Evolutionary conservation across 2,329 filamentous ascomycete genomes (phyloP).

Genomic region (Calonectria pseudoturangicola): DNA sequence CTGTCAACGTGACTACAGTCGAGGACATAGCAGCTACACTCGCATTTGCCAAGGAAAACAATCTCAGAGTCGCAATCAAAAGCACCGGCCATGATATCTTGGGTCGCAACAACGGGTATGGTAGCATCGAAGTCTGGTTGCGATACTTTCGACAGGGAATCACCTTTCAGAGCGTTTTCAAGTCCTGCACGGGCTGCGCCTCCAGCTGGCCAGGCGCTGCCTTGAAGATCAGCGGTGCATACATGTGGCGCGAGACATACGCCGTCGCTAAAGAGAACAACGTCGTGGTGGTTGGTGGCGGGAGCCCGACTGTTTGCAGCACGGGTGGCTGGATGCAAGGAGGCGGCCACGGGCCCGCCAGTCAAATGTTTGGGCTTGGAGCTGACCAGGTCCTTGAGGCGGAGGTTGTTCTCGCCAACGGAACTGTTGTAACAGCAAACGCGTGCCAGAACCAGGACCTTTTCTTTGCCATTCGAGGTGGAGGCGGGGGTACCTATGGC

Average conservation of each 20-base stretch:
- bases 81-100: constrained; percentile 23
- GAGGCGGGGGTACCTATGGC: constrained; percentile 67
- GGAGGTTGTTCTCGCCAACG: constrained; percentile 71
- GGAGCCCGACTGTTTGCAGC: constrained; percentile 69
- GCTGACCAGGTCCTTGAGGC: constrained; percentile 74
- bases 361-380: constrained; percentile 70
- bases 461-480: constrained; percentile 77
- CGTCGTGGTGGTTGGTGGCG: constrained; percentile 54
- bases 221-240: constrained; percentile 3
- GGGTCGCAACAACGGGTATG: constrained; percentile 6
- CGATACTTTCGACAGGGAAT: constrained; percentile 22
- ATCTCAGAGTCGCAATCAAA: constrained; percentile 13
- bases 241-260: constrained; percentile 3
- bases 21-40: not conserved
- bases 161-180: not conserved
- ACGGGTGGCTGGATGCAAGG: constrained; percentile 75
- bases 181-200: not conserved
- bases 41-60: not conserved
- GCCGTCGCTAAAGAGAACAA: not conserved
- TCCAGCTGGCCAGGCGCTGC: not conserved
- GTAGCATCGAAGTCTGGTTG: constrained; percentile 18
- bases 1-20: not conserved
- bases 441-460: constrained; percentile 69
- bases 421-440: constrained; percentile 66
- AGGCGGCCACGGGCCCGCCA: constrained; percentile 71